Evolutionary conservation across 352 stramenopile species (phyloP), one percentile per base, ranked within the genome.

Genomic region (Pythium volutum): DNA sequence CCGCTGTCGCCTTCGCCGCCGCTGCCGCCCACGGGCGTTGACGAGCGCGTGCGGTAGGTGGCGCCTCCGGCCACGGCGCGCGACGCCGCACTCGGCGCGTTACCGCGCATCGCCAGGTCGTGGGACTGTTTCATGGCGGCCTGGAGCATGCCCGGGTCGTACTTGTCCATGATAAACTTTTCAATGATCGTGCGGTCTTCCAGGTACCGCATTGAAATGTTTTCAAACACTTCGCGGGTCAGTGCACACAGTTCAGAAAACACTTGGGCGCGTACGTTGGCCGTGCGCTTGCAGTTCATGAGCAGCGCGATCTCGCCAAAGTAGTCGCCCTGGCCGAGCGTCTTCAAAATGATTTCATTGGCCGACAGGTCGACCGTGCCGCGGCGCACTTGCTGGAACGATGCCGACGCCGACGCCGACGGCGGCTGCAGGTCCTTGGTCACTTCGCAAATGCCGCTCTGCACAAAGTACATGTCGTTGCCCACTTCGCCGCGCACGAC

Each of bases 381-480:
- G 3, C 56, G 55, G 3, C 54, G 47, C 10, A 56, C 23, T 1
- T 55, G 52, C 12, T 57, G 23, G 56, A 62, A 65, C 12, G 55
- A 59, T 1, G 71, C 64, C 16, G 53, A 59, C 2, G 71, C 64
- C 16, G 53, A 55, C 33, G 64, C 34, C n/a, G 53, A 52, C 38
- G 64, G 36, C 22, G 58, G 34, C 2, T 34, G 60, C 22, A 75
- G 59, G 52, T 91, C 81, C 54, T 92, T 91, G 0, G 84, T 93
- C 22, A 95, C 84, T 47, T 95, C 81, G 36, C 84, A 93, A 6
- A 84, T 48, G 1, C 84, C 84, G 26, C 70, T 87, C 48, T 95
- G 82, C 7, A 95, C 81, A 68, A 95, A 95, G 60, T 93, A 95
- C 86, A 95, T 95, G 58, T 95, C 86, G 45, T 91, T 89, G 0